Evolutionary conservation across 1,284 basidiomycete species (phyloP).

Genomic region (Melampsora abietis-canadensis): DNA sequence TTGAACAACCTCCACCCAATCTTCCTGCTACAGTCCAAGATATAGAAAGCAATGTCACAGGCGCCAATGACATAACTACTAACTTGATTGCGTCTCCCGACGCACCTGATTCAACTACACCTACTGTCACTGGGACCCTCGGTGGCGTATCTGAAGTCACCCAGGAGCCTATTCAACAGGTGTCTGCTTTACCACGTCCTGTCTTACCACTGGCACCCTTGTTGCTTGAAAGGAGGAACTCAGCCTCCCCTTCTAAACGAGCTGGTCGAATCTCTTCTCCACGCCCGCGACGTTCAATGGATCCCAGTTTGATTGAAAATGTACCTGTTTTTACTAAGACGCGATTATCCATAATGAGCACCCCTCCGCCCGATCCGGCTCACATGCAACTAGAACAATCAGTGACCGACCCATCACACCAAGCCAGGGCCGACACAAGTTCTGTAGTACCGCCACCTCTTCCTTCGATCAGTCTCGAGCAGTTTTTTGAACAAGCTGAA

Average conservation of each 20-base stretch:
- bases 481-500: conserved; percentile 43
- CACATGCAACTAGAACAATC: background rate
- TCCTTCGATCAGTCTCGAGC: conserved; percentile 17
- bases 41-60: background rate
- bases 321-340: background rate
- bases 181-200: background rate
- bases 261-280: background rate
- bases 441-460: background rate
- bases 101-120: background rate
- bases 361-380: background rate
- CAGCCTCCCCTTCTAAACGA: conserved; percentile 8
- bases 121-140: background rate
- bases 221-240: background rate
- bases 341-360: background rate
- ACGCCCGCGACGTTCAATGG: background rate
- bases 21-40: background rate
- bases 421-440: background rate
- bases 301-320: background rate
- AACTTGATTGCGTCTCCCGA: background rate
- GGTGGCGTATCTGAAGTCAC: background rate
- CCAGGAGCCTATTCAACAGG: background rate
- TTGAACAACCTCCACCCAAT: background rate
- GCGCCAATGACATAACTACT: background rate
- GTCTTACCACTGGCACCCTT: background rate
- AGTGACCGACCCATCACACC: background rate